A percentile compares a stretch with the other conserved stretches of the same genome.
phyloP scores from a whole-genome alignment of 768 basidiomycete genomes.

The Serendipita sp. region DNA sequence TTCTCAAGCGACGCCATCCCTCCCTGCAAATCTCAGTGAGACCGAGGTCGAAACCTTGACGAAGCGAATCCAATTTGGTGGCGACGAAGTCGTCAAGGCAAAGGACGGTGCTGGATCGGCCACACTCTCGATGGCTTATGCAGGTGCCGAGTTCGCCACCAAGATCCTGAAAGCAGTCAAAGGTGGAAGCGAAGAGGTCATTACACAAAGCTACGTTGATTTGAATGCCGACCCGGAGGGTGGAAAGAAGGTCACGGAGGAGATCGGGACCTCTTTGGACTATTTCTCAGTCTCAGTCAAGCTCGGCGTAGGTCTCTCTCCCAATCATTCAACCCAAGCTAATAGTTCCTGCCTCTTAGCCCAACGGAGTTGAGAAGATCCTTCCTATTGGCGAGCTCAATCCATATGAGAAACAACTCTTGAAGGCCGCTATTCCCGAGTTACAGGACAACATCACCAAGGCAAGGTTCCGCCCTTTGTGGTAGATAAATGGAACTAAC shows the following conservation, averaged over 20 bases:
- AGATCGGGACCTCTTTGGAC: constrained; percentile 57
- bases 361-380: constrained; percentile 70
- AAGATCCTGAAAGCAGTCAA: constrained; percentile 71
- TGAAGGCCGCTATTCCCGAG: constrained; percentile 71
- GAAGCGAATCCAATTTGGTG: constrained; percentile 85
- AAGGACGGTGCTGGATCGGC: constrained; percentile 89
- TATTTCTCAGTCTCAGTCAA: constrained; percentile 84
- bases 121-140: constrained; percentile 93
- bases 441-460: constrained; percentile 49
- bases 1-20: constrained; percentile 70
- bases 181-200: constrained; percentile 69
- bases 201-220: constrained; percentile 73
- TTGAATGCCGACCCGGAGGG: constrained; percentile 54
- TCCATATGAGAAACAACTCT: constrained; percentile 52
- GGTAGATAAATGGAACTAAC: too few species aligned
- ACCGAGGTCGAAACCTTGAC: constrained; percentile 42
- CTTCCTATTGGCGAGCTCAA: constrained; percentile 60
- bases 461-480: constrained; percentile 11
- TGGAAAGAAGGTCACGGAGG: constrained; percentile 55
- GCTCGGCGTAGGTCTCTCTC: constrained; percentile 47
- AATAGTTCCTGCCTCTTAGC: constrained; percentile 23
- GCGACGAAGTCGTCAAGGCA: constrained; percentile 96
- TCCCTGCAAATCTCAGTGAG: constrained; percentile 39
- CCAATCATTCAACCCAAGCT: background rate
- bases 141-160: constrained; percentile 76